Base-by-base conservation (phyloP, 805 yeast genomes). In the Debaryomyces hansenii region DNA sequence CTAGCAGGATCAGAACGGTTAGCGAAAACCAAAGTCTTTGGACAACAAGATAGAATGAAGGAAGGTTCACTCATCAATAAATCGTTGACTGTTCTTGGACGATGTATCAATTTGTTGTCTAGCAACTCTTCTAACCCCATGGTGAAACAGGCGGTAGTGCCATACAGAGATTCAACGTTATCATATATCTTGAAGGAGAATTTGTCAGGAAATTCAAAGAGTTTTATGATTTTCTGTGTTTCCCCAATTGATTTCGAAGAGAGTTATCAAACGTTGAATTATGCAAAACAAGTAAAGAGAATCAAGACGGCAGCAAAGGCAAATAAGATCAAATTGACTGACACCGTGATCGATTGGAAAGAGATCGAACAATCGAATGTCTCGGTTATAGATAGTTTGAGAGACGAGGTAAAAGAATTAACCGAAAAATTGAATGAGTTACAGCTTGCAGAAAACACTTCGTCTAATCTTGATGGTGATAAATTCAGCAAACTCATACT, bases 131-230 rank as follows among this genome's bases (percentile, higher is more conserved):
- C 49, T 8, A 51, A 55, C 11, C 42, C 47, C 6, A 14, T 49
- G 2, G 47, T 40, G 18, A 64, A 60, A 15, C 62, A 66, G 5
- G 59, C 69, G 5, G 63, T 80, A 12, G 75, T 83, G 1, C 92
- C 92, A 0, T 85, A 84, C 56, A 70, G 96, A 51, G 96, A 88
- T 54, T 86, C 95, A 0, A 72, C 77, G 0, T 67, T 88, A 44
- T 88, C 96, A 0, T 85, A 91, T 80, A 67, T 88, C 2, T 69
- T 88, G 51, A 84, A 83, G 57, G 92, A 87, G 53, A 82, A 81
- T 48, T 67, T 89, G 32, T 90, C 94, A 1, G 96, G 96, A 1
- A 86, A 87, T 58, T 84, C 94, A n/a, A 87, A 85, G 57, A 90
- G 96, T 0, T 84, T 85, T 1, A 82, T 90, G 86, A 78, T 90